Evolutionary conservation across 2,329 filamentous ascomycete species (phyloP).

Genomic region (Pseudogymnoascus sp.): DNA sequence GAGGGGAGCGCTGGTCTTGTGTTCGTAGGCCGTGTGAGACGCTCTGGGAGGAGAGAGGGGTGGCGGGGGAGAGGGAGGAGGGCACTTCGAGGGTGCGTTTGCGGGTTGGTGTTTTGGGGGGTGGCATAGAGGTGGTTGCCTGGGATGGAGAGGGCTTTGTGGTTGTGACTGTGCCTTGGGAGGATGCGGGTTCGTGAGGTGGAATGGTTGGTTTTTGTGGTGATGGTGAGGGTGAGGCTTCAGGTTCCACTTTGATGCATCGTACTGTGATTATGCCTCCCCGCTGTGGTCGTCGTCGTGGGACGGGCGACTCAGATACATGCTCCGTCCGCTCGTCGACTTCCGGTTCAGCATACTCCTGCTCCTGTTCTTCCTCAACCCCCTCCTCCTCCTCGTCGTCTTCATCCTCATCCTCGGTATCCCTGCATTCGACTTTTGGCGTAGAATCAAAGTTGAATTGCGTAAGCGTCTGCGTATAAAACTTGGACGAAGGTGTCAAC

Average conservation of each 20-base stretch:
- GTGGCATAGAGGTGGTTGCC: not conserved
- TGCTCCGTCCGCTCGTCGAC: not conserved
- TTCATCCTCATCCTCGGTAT: not conserved
- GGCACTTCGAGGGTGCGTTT: not conserved
- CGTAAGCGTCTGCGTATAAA: conserved; percentile 62
- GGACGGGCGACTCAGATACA: not conserved
- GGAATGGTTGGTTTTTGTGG: not conserved
- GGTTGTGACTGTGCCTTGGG: not conserved
- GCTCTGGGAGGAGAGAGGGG: not conserved
- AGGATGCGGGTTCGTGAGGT: not conserved
- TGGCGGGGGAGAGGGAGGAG: conserved; percentile 5
- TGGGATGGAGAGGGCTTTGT: not conserved
- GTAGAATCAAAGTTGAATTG: conserved; percentile 38
- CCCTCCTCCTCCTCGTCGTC: not conserved
- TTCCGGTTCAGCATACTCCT: not conserved
- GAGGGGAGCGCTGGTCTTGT: not conserved
- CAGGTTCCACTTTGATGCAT: conserved; percentile 1
- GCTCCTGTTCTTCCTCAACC: not conserved
- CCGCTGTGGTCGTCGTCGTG: not conserved
- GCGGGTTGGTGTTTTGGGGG: not conserved
- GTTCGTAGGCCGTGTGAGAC: not conserved
- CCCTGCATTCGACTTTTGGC: not conserved
- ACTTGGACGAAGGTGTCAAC: not conserved
- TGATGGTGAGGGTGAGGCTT: not conserved
- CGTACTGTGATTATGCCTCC: conserved; percentile 7